These are phyloP conservation scores for Tubosaeta sp. DNA, from an alignment of 768 basidiomycete species.

Conservation along the genomic window DNA sequence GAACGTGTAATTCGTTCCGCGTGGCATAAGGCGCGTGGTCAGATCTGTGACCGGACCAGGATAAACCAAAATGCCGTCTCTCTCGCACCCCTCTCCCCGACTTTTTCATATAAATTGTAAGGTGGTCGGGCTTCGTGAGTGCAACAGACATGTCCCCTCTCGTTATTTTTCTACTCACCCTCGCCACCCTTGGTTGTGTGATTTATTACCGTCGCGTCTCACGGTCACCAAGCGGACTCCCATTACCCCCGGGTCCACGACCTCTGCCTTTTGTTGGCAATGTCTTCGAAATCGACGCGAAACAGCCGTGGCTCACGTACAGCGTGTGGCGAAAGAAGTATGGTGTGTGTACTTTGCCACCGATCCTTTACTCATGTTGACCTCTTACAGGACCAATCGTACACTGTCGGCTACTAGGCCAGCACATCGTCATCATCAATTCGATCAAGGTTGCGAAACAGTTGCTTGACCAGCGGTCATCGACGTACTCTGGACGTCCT, in stretches of 20 bases:
- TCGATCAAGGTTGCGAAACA: constrained; percentile 24
- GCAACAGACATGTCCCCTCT: constrained; percentile 12
- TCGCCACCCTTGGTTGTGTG: constrained; percentile 10
- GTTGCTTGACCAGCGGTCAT: constrained; percentile 28
- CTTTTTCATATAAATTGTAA: constrained; percentile 14
- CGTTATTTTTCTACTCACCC: constrained; percentile 5
- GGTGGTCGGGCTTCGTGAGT: background rate
- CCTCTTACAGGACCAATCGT: constrained; percentile 23
- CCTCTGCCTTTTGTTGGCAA: constrained; percentile 24
- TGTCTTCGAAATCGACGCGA: constrained; percentile 18
- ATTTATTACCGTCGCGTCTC: constrained; percentile 5
- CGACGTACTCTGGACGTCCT: constrained; percentile 28
- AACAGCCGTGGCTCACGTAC: constrained; percentile 26
- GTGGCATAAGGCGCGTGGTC: constrained; percentile 2
- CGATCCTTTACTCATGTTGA: background rate
- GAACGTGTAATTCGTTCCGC: constrained; percentile 9
- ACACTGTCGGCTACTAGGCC: constrained; percentile 25
- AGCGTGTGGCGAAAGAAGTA: constrained; percentile 27
- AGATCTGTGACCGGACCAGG: constrained; percentile 8
- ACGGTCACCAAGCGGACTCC: constrained; percentile 4
- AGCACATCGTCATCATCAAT: constrained; percentile 25
- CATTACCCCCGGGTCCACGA: constrained; percentile 22
- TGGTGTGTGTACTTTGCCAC: constrained; percentile 9
- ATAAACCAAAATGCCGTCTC: constrained; percentile 4
- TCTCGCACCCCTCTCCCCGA: background rate